Base-by-base conservation (phyloP, 805 yeast species). In the Starmerella floricola region DNA sequence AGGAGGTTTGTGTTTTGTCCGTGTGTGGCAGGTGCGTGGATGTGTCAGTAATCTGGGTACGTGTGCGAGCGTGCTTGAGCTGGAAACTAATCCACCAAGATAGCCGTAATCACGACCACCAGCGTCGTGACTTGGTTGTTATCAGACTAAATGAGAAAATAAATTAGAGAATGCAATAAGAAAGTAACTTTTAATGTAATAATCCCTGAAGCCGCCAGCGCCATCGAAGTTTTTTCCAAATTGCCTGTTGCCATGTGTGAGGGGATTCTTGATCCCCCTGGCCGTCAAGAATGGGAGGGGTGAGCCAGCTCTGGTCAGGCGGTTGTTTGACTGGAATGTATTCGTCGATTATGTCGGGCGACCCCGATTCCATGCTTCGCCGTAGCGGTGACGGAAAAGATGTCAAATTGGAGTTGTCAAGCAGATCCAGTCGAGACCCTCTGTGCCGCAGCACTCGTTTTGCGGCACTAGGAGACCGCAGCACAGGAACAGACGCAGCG, bases 151-250 rank as follows among this genome's bases (percentile, higher is more conserved):
- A n/a, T n/a, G n/a, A n/a, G n/a, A n/a, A 23, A 23, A 23, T 23
- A 23, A 23, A 33, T 33, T n/a, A n/a, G n/a, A n/a, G n/a, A n/a
- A n/a, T n/a, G n/a, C n/a, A n/a, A n/a, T n/a, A n/a, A n/a, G n/a
- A n/a, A n/a, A n/a, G n/a, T n/a, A 28, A 43, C 41, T 20, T 62
- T 35, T 20, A 59, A 13, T 69, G 72, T 12, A 71, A 31, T 11
- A 72, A 51, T 1, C 76, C 75, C 38, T 58, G 62, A 10, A 67
- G 48, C 41, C 74, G 56, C 76, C 76, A 72, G 50, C 74, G 60
- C 74, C 74, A 69, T 44, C 73, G 60, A 16, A 72, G 51, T 49
- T 64, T 69, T 40, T 54, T 47, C 33, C 51, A 51, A 12, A 60
- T 18, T 6, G 45, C 31, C n/a, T 46, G 42, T 20, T 48, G 36